Conservation (phyloP, 1,284 basidiomycete genomes). For the Stereum hirsutum region DNA sequence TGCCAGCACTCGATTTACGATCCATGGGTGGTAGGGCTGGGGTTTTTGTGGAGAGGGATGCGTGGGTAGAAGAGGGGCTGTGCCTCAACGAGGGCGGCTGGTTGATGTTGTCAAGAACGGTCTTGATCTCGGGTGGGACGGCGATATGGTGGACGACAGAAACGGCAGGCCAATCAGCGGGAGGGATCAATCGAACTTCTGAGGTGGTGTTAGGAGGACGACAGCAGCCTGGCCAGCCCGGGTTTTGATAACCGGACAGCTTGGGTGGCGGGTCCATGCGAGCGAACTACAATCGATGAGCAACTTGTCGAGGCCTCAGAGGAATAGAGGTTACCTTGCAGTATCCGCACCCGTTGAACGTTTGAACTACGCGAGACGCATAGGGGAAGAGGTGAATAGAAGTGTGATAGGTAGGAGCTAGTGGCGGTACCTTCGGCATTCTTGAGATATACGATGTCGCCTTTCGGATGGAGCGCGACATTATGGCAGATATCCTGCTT, state of each 20-base stretch:
- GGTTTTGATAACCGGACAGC: constrained; percentile 49
- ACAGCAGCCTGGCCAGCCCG: constrained; percentile 80
- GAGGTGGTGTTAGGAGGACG: constrained; percentile 46
- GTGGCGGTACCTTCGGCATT: constrained; percentile 64
- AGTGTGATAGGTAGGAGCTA: constrained; percentile 9
- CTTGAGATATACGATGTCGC: constrained; percentile 67
- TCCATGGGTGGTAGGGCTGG: constrained; percentile 27
- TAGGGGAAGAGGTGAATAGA: constrained; percentile 8
- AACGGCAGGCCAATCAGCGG: constrained; percentile 75
- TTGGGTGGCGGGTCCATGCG: constrained; percentile 43
- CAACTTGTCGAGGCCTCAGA: constrained; percentile 13
- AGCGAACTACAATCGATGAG: constrained; percentile 50
- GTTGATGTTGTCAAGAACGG: constrained; percentile 45
- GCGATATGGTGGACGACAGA: constrained; percentile 59
- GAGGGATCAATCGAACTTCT: constrained; percentile 54
- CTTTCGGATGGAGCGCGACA: constrained; percentile 56
- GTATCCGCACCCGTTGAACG: constrained; percentile 77
- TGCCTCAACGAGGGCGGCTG: constrained; percentile 13
- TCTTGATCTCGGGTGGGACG: constrained; percentile 62
- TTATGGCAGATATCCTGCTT: constrained; percentile 65
- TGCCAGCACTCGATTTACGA: constrained; percentile 31
- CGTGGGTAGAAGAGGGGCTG: constrained; percentile 10
- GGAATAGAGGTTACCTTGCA: constrained; percentile 58
- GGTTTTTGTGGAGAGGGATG: constrained; percentile 15
- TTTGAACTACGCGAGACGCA: constrained; percentile 42